Conservation (phyloP, 2,329 filamentous ascomycete genomes). For the Didymella lethalis region DNA sequence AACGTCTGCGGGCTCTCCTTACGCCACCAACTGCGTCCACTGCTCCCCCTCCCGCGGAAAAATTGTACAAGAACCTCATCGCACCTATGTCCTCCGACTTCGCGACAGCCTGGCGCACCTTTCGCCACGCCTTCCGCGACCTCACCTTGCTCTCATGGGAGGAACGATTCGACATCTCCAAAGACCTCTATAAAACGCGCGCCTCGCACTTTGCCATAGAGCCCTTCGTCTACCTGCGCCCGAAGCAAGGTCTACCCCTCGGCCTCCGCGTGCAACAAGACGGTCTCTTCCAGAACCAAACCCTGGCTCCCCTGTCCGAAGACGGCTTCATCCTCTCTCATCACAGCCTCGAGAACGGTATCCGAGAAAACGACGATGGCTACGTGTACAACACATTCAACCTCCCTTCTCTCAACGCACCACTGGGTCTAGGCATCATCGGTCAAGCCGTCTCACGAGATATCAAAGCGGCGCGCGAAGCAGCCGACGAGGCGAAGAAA, state of each 20-base stretch:
- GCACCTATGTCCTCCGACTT: slow-evolving; percentile 43
- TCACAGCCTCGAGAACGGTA: not conserved
- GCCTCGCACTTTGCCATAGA: slow-evolving; percentile 27
- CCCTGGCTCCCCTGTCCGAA: not conserved
- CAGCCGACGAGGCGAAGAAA: not conserved
- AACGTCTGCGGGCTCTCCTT: slow-evolving; percentile 27
- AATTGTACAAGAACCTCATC: slow-evolving; percentile 37
- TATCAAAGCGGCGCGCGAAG: not conserved
- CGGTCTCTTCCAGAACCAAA: slow-evolving; percentile 8
- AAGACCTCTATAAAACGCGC: slow-evolving; percentile 30
- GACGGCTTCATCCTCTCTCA: not conserved
- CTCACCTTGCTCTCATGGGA: slow-evolving; percentile 54
- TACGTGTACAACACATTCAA: slow-evolving; percentile 23
- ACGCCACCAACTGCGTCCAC: not conserved
- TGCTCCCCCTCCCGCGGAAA: not conserved
- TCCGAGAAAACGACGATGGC: slow-evolving; percentile 3
- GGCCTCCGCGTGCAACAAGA: slow-evolving; percentile 23
- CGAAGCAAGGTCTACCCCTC: slow-evolving; percentile 24
- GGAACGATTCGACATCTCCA: slow-evolving; percentile 46
- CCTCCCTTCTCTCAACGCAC: slow-evolving; percentile 22
- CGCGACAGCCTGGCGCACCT: slow-evolving; percentile 45
- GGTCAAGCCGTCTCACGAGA: slow-evolving; percentile 15
- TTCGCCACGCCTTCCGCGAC: slow-evolving; percentile 52
- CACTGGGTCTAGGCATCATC: slow-evolving; percentile 14
- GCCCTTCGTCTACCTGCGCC: slow-evolving; percentile 42